phyloP scores from a whole-genome alignment of 768 basidiomycete genomes.

The Xerocomus brunneocitrinus region DNA sequence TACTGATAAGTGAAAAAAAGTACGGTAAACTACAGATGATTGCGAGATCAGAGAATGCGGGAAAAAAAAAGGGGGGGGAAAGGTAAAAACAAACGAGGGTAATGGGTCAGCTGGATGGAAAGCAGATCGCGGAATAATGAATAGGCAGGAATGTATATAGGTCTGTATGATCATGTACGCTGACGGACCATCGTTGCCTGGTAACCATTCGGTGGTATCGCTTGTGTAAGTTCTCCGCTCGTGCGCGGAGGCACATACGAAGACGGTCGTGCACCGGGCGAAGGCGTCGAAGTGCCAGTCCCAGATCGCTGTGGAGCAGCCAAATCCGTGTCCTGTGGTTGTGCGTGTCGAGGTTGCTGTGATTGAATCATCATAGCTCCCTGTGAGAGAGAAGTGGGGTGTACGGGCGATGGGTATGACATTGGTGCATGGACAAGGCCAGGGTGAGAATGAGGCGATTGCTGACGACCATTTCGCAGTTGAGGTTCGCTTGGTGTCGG shows the following conservation, averaged over 20 bases:
- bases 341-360: slow-evolving; percentile 37
- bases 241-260: slow-evolving; percentile 47
- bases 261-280: slow-evolving; percentile 43
- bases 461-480: slow-evolving; percentile 37
- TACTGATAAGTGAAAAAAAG: slow-evolving; percentile 40
- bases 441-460: slow-evolving; percentile 38
- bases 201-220: slow-evolving; percentile 41
- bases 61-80: slow-evolving; percentile 14
- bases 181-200: slow-evolving; percentile 45
- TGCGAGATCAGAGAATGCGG: slow-evolving; percentile 40
- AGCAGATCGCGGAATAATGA: slow-evolving; percentile 23
- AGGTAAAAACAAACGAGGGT: slow-evolving; percentile 22
- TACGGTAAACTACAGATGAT: slow-evolving; percentile 61
- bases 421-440: slow-evolving; percentile 39
- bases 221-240: slow-evolving; percentile 40
- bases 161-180: slow-evolving; percentile 38
- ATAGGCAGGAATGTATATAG: slow-evolving; percentile 4
- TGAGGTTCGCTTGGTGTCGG: slow-evolving; percentile 36
- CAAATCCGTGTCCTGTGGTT: slow-evolving; percentile 44
- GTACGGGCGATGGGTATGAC: slow-evolving; percentile 41
- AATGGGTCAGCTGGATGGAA: slow-evolving; percentile 22
- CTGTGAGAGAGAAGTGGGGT: slow-evolving; percentile 45
- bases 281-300: slow-evolving; percentile 30
- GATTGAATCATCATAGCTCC: slow-evolving; percentile 41
- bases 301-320: slow-evolving; percentile 36